phyloP scores from a whole-genome alignment of 768 basidiomycete species.

The Kwoniella bestiolae region DNA sequence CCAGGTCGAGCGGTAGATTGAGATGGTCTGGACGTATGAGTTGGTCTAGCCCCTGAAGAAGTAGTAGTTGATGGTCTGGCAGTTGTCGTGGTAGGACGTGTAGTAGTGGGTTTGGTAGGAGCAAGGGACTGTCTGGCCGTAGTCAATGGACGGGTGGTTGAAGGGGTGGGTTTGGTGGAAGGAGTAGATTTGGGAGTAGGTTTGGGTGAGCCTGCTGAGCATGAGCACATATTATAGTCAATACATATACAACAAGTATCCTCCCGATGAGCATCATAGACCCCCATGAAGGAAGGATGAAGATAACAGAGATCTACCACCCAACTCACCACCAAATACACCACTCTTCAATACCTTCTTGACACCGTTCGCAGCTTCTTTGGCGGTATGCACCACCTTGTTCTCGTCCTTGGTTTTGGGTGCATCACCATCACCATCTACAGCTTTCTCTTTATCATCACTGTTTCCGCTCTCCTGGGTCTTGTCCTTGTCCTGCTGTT shows the following conservation, averaged over 20 bases:
- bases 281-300: no score
- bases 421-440: neutral
- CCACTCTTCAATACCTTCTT: conserved; percentile 45
- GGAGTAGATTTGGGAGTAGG: conserved; percentile 10
- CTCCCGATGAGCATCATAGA: no score
- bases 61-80: neutral
- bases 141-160: neutral
- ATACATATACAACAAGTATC: no score
- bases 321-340: conserved; percentile 40
- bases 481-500: neutral
- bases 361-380: conserved; percentile 34
- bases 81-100: conserved; percentile 4
- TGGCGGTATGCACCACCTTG: conserved; percentile 9
- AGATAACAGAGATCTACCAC: neutral
- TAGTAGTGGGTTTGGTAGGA: conserved; percentile 7
- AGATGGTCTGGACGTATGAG: conserved; percentile 6
- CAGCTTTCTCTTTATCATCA: neutral
- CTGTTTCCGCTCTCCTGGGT: neutral
- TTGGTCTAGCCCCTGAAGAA: neutral
- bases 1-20: conserved; percentile 9
- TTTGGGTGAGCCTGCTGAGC: conserved; percentile 17
- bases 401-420: conserved; percentile 2
- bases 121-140: conserved; percentile 18
- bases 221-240: no score
- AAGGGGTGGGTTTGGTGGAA: neutral